Evolutionary conservation across 1,284 basidiomycete species (phyloP).

Genomic region (Termitomyces sp.): DNA sequence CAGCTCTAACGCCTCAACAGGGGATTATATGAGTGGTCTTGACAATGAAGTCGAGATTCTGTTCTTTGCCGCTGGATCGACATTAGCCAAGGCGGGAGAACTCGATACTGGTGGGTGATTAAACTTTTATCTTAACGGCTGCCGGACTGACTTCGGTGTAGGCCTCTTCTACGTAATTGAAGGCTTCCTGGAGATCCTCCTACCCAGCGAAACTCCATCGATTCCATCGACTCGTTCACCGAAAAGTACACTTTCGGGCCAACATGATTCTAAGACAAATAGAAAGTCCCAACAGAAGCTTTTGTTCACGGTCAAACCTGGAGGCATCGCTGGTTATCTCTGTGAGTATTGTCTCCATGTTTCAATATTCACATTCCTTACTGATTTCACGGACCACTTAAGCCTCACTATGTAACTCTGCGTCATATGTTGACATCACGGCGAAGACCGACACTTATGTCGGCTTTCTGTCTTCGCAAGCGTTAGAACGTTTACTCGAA

Average conservation of each 20-base stretch:
- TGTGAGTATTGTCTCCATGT: conserved; percentile 37
- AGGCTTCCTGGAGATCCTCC: conserved; percentile 89
- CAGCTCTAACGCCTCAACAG: conserved; percentile 51
- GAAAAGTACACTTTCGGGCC: conserved; percentile 20
- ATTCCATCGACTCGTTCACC: conserved; percentile 11
- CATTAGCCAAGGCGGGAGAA: conserved; percentile 88
- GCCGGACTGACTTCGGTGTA: conserved; percentile 22
- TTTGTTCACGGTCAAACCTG: conserved; percentile 94
- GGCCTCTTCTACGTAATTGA: conserved; percentile 98
- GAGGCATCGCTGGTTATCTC: conserved; percentile 97
- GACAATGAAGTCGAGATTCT: conserved; percentile 97
- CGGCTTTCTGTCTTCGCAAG: conserved; percentile 86
- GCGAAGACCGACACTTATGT: conserved; percentile 98
- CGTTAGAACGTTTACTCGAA: conserved; percentile 88
- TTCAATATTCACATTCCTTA: neutral
- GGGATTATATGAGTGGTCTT: conserved; percentile 68
- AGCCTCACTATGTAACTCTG: conserved; percentile 88
- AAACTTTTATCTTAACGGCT: neutral
- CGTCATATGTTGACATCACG: conserved; percentile 93
- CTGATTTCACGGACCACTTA: neutral
- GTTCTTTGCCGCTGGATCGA: conserved; percentile 85
- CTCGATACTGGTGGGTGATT: conserved; percentile 63
- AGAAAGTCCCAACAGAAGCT: conserved; percentile 46
- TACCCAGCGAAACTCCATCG: conserved; percentile 42
- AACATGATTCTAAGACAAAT: conserved; percentile 9